phyloP scores from a whole-genome alignment of 2,329 filamentous ascomycete species.

The Nemania sp. region DNA sequence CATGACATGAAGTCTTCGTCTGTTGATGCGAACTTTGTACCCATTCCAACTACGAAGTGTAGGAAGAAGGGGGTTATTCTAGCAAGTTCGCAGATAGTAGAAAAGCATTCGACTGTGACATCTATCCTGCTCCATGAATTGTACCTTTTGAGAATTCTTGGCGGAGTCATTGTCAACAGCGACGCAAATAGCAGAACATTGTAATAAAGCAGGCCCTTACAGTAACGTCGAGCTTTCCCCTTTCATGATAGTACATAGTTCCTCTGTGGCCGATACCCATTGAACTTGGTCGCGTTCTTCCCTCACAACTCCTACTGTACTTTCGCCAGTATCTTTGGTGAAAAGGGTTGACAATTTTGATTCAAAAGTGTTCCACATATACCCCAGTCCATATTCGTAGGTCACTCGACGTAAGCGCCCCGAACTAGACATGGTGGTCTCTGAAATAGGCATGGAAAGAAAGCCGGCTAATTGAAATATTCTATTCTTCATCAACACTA shows the following conservation, averaged over 20 bases:
- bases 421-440: background rate
- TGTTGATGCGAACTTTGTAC: slow-evolving; percentile 10
- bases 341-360: slow-evolving; percentile 7
- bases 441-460: background rate
- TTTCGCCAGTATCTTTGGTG: background rate
- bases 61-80: slow-evolving; percentile 26
- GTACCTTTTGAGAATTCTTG: background rate
- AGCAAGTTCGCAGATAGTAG: background rate
- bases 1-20: slow-evolving; percentile 36
- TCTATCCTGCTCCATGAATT: slow-evolving; percentile 34
- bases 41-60: slow-evolving; percentile 28
- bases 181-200: background rate
- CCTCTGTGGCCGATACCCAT: background rate
- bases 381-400: slow-evolving; percentile 6
- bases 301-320: background rate
- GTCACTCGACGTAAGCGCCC: background rate
- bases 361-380: slow-evolving; percentile 12
- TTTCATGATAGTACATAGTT: background rate
- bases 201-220: background rate
- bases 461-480: background rate
- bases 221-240: background rate
- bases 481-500: background rate
- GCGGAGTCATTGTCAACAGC: background rate
- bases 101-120: slow-evolving; percentile 18
- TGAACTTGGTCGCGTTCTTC: background rate